Evolutionary conservation across 2,329 filamentous ascomycete species (phyloP).

Genomic region (Fusarium sulawesiense): DNA sequence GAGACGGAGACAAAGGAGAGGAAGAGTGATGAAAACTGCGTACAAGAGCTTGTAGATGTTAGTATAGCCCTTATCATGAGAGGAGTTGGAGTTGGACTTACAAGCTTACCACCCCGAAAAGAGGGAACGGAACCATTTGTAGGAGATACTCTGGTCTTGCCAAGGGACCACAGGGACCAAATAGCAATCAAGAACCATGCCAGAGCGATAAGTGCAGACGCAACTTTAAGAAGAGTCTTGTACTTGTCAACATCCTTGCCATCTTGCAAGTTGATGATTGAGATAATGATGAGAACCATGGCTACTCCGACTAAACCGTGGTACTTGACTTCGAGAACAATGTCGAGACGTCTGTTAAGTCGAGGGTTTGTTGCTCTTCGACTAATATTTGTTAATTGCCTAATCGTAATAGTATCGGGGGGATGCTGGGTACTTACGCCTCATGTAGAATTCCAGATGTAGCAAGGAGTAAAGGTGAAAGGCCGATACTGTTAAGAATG

Average conservation of each 20-base stretch:
- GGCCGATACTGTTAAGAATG: conserved; percentile 16
- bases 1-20: conserved; percentile 12
- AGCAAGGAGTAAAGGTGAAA: conserved; percentile 9
- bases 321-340: conserved; percentile 14
- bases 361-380: conserved; percentile 14
- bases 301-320: conserved; percentile 7
- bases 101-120: not conserved
- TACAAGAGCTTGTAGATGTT: conserved; percentile 10
- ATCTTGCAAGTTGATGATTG: not conserved
- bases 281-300: conserved; percentile 15
- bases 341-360: conserved; percentile 16
- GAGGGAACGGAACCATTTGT: not conserved
- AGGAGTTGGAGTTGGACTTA: not conserved
- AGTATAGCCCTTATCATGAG: not conserved
- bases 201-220: conserved; percentile 9
- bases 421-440: not conserved
- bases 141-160: not conserved
- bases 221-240: conserved; percentile 9
- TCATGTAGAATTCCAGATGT: conserved; percentile 21
- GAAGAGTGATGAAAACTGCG: conserved; percentile 9
- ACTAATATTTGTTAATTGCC: not conserved
- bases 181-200: conserved; percentile 5
- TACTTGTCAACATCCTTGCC: not conserved
- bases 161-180: conserved; percentile 16
- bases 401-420: rapidly evolving